Base-by-base conservation (phyloP, 805 yeast genomes). In the Zygoascus flipseniorum region DNA sequence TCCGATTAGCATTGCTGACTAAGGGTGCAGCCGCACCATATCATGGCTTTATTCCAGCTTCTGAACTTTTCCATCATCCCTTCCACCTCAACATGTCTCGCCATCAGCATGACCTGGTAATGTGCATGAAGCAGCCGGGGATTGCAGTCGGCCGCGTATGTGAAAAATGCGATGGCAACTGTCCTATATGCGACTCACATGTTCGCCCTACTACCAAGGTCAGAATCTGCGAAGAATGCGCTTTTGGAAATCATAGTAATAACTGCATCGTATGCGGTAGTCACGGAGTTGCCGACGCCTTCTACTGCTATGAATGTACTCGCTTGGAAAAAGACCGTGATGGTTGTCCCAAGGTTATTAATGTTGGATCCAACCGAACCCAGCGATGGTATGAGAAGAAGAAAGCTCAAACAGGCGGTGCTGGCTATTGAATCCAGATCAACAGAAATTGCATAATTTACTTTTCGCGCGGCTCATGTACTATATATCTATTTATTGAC, bases 101-200 rank as follows among this genome's bases (percentile, higher is more conserved):
- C 52, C 96, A 89, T 68, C 96, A 89, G 68, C 81, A 83, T 50
- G 97, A 90, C 65, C 75, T 89, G 26, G 78, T 86, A 2, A 81
- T 84, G 72, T 90, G 98, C 65, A 72, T 86, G 77, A 86, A 85
- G 65, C 93, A 81, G 61, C 89, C 96, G 1, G 97, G 97, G 0
- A 77, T 81, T 0, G 69, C 72, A 16, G 66, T 79, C 3, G 98
- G 96, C 0, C 71, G 75, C 50, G 72, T 90, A 2, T 90, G 98
- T 62, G 82, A 80, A 32, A 86, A 78, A 65, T 90, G 98, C 66
- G 97, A 90, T 65, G 97, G 97, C 1, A 77, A 82, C 59, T 90
- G 98, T 63, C 97, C 97, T 2, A 74, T 82, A 2, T 90, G 98
- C 67, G 97, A 89, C 64, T 85, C 96, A 1, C 79, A 76, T 59